Evolutionary conservation across 345 rosid species (phyloP), one percentile per base, ranked within the genome.

Genomic region (Eucalyptus cladocalyx): DNA sequence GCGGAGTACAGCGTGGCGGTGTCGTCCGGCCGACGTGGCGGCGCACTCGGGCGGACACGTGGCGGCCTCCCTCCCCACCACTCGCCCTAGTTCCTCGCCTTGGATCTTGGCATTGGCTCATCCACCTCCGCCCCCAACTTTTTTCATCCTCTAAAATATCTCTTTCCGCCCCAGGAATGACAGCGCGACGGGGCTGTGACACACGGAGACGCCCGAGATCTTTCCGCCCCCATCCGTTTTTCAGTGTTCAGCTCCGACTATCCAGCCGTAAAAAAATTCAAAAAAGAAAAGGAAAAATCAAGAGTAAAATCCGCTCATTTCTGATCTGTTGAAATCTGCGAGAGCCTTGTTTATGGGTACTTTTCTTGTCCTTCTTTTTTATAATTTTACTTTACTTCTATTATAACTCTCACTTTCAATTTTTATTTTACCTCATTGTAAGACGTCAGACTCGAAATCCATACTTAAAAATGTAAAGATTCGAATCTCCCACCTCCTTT

Each of bases 41-140:
- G 18, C 15, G 13, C 43, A 6, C 0, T 3, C 1, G 1, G 6
- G 0, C 1, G n/a, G 80, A 87, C 93, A 94, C 94, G 93, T 93
- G 94, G 49, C 13, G 14, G 0, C 19, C 69, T 76, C 14, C 18
- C 86, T 28, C 58, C 58, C 58, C 58, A 53, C 58, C 58, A 8
- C 58, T 19, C 58, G 58, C 58, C 58, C 58, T 53, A 9, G 81
- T 76, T 94, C 90, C 89, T 89, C 91, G 92, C 91, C 92, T 92
- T 51, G 93, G 94, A 94, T 94, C 94, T 94, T 91, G 92, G 83
- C 87, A 87, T 87, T 90, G 86, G 87, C 94, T 90, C n/a, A 80
- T 60, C 58, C 76, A n/a, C 50, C 54, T n/a, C 50, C 7, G 34
- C 47, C 24, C 50, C 11, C 6, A 37, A 7, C 32, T 15, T 67